Evolutionary conservation across 768 basidiomycete genomes (phyloP).

Genomic region (Pleurotus salmoneostramineus): DNA sequence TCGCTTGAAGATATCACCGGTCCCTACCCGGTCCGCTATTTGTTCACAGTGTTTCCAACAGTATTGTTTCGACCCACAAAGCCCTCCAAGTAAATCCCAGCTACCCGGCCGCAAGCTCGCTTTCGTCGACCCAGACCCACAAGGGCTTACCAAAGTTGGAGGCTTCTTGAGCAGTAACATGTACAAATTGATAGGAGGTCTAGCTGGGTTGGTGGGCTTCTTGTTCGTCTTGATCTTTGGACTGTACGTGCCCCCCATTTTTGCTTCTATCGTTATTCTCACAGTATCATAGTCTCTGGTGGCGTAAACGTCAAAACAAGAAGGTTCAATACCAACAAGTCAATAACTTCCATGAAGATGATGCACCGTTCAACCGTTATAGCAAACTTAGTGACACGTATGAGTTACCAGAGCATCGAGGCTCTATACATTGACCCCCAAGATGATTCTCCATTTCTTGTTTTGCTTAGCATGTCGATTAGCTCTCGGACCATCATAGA

Average conservation of each 20-base stretch:
- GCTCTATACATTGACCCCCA: background rate
- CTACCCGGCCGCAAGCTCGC: constrained; percentile 32
- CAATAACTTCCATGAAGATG: constrained; percentile 5
- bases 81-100: constrained; percentile 34
- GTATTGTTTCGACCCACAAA: constrained; percentile 49
- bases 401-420: constrained; percentile 7
- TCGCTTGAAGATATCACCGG: constrained; percentile 32
- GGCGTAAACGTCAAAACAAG: constrained; percentile 19
- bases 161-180: constrained; percentile 42
- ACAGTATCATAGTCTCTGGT: constrained; percentile 18
- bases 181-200: constrained; percentile 43
- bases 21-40: constrained; percentile 33
- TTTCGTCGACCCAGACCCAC: constrained; percentile 55
- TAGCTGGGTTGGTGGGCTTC: constrained; percentile 35
- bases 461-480: background rate
- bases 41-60: constrained; percentile 45
- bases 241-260: constrained; percentile 28
- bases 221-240: constrained; percentile 33
- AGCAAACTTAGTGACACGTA: constrained; percentile 2
- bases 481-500: too few species aligned
- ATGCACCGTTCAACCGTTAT: constrained; percentile 7
- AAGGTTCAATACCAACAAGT: constrained; percentile 3
- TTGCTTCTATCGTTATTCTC: background rate
- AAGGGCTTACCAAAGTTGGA: constrained; percentile 37
- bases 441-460: background rate